These are phyloP conservation scores for Cicer yamashitae DNA, from an alignment of 306 rosid genomes.

Conservation along the genomic window DNA sequence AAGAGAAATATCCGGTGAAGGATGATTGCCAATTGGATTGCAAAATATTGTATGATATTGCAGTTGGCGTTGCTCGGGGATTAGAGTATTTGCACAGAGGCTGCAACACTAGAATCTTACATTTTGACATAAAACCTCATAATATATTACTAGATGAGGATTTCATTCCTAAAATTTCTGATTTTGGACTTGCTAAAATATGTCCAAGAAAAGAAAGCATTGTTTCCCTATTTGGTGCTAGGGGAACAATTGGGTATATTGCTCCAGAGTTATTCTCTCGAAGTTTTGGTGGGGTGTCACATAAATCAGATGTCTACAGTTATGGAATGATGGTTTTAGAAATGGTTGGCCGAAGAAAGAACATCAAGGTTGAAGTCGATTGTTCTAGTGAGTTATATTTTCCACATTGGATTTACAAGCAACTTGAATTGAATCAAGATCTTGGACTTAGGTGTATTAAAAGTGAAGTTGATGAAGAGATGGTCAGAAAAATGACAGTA, in stretches of 20 bases:
- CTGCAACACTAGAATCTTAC: slow-evolving; percentile 49
- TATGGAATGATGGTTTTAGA: slow-evolving; percentile 47
- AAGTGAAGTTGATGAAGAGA: slow-evolving; percentile 41
- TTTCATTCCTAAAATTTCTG: slow-evolving; percentile 49
- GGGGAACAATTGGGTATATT: slow-evolving; percentile 48
- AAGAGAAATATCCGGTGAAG: background rate
- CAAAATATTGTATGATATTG: slow-evolving; percentile 31
- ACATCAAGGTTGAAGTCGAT: slow-evolving; percentile 22
- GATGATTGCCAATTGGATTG: slow-evolving; percentile 8
- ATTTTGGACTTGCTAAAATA: slow-evolving; percentile 59
- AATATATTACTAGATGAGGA: slow-evolving; percentile 41
- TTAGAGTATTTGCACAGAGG: slow-evolving; percentile 49
- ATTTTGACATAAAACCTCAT: slow-evolving; percentile 43
- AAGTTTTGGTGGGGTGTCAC: slow-evolving; percentile 36
- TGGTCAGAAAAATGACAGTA: slow-evolving; percentile 48
- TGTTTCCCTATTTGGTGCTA: slow-evolving; percentile 37
- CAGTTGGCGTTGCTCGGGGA: slow-evolving; percentile 49
- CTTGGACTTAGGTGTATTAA: slow-evolving; percentile 5
- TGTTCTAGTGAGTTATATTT: slow-evolving; percentile 41
- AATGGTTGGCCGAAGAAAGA: slow-evolving; percentile 30
- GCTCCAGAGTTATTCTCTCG: slow-evolving; percentile 46
- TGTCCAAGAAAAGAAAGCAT: slow-evolving; percentile 44
- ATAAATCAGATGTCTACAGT: slow-evolving; percentile 46
- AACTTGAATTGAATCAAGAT: slow-evolving; percentile 41
- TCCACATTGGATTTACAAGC: slow-evolving; percentile 49